Evolutionary conservation across 768 basidiomycete species (phyloP).

Genomic region (Leccinum variicolor): DNA sequence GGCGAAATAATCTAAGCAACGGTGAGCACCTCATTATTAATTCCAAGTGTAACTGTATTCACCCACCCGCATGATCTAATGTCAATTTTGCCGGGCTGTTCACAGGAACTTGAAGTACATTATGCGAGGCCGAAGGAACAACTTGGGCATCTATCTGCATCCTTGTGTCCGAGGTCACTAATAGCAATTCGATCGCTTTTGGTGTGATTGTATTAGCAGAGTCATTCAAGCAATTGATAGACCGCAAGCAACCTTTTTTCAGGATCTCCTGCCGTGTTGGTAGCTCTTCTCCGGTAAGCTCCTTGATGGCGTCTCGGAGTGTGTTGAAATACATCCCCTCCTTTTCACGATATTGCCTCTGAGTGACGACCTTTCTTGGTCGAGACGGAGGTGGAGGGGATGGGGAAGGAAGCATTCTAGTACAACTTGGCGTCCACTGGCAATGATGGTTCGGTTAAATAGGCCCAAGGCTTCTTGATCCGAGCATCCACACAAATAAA

Average conservation of each 20-base stretch:
- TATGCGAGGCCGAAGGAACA: neutral
- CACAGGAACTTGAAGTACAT: neutral
- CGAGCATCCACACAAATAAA: neutral
- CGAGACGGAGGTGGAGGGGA: neutral
- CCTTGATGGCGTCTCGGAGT: slow-evolving; percentile 15
- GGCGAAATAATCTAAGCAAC: neutral
- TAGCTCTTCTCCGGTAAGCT: slow-evolving; percentile 16
- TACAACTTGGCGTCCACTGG: neutral
- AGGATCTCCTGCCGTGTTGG: slow-evolving; percentile 20
- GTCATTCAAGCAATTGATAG: no score
- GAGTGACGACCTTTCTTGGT: slow-evolving; percentile 12
- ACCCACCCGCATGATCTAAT: neutral
- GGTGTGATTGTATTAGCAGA: neutral
- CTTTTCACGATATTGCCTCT: slow-evolving; percentile 23
- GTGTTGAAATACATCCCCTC: slow-evolving; percentile 14
- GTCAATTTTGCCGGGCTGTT: neutral
- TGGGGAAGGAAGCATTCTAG: neutral
- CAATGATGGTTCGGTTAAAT: neutral
- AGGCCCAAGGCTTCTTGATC: neutral
- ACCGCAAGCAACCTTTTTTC: slow-evolving; percentile 16
- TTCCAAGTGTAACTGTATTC: neutral
- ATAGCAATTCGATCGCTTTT: slow-evolving; percentile 9
- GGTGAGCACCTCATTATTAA: neutral
- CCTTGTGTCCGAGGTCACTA: neutral
- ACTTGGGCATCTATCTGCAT: neutral